Conservation (phyloP, 345 rosid genomes). For the Eutrema heterophyllum region DNA sequence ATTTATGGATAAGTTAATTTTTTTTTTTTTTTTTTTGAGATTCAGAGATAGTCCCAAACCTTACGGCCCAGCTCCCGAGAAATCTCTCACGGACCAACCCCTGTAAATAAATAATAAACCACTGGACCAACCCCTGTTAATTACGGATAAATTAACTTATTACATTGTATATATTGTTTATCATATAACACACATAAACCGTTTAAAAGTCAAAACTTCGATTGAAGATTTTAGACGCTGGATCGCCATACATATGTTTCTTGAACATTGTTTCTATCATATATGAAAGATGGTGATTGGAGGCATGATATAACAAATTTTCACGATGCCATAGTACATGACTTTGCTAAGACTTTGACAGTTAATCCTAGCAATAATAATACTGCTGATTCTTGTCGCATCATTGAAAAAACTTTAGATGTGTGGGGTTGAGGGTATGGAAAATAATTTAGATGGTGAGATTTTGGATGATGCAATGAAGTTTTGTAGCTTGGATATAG, state of each 20-base stretch:
- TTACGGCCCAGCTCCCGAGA: too few relatives aligned
- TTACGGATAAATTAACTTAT: background rate
- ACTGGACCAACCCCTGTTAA: too few relatives aligned
- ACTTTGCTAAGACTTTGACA: background rate
- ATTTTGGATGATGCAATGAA: conserved; percentile 28
- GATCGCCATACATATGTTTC: background rate
- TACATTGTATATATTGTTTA: background rate
- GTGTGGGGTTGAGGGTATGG: conserved; percentile 14
- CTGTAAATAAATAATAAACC: too few relatives aligned
- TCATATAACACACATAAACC: background rate
- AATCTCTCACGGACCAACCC: too few relatives aligned
- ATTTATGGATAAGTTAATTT: background rate
- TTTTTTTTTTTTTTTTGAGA: too few relatives aligned
- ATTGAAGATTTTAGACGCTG: background rate
- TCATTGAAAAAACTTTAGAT: conserved; percentile 15
- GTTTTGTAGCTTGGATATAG: conserved; percentile 16
- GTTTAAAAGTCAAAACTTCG: background rate
- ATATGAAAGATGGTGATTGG: background rate
- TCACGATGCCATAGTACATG: background rate
- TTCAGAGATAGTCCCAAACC: too few relatives aligned
- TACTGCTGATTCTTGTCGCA: conserved; percentile 25
- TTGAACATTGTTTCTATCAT: background rate
- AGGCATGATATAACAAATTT: background rate
- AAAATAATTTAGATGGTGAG: conserved; percentile 15
- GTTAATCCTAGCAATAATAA: conserved; percentile 11